Percentiles rank a stretch among this genome's conserved stretches.
Evolutionary conservation across 148 eudicot species (phyloP).

Genomic region (Camellia lanceoleosa): DNA sequence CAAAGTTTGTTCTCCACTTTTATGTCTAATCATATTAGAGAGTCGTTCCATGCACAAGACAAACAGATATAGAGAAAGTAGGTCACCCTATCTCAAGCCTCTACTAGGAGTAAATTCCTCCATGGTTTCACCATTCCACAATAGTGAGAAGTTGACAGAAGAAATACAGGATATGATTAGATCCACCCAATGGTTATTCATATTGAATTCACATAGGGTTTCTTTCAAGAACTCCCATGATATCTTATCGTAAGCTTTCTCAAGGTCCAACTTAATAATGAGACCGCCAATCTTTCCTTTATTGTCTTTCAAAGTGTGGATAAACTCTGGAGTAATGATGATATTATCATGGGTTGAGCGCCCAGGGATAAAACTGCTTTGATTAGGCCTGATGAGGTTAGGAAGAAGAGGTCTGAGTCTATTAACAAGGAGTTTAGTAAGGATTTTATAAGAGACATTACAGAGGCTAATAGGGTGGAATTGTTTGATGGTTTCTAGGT

Average conservation of each 20-base stretch:
- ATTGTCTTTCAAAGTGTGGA: not conserved
- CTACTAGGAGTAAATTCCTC: not conserved
- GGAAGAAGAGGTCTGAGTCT: not conserved
- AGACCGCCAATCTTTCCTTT: not conserved
- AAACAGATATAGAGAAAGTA: conserved; percentile 1
- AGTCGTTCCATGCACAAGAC: conserved; percentile 2
- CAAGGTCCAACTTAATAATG: not conserved
- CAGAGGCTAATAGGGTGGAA: not conserved
- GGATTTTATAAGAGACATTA: not conserved
- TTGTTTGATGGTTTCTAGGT: not conserved
- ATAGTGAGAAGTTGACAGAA: not conserved
- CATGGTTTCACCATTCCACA: not conserved
- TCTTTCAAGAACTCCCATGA: not conserved
- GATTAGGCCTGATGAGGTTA: not conserved
- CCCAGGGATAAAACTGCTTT: not conserved
- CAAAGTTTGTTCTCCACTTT: not conserved
- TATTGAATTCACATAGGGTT: not conserved
- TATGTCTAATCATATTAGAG: not conserved
- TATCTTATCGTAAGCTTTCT: not conserved
- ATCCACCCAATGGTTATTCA: not conserved
- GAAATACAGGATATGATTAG: not conserved
- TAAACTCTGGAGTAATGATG: not conserved
- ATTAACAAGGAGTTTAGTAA: not conserved
- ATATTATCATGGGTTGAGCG: not conserved
- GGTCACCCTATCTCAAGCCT: not conserved